A percentile compares a stretch with the other conserved stretches of the same genome.
phyloP scores from a whole-genome alignment of 805 yeast species.

The Candida awuae region DNA sequence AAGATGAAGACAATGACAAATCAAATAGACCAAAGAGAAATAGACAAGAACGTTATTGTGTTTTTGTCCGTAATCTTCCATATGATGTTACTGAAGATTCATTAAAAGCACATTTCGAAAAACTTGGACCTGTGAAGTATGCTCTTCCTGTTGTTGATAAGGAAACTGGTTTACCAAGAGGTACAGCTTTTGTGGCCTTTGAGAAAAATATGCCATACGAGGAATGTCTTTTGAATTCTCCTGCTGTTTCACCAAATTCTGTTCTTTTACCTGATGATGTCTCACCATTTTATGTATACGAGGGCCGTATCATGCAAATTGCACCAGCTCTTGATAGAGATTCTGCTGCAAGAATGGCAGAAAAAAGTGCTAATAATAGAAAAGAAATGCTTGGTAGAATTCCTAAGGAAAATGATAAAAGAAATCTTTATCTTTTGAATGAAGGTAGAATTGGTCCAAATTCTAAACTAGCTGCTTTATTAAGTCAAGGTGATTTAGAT shows the following conservation, averaged over 20 bases:
- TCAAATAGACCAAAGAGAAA: constrained; percentile 37
- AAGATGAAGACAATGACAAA: constrained; percentile 30
- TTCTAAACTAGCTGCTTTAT: constrained; percentile 65
- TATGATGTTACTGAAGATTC: constrained; percentile 85
- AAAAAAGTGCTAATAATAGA: constrained; percentile 64
- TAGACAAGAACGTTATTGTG: constrained; percentile 59
- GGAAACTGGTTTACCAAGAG: constrained; percentile 78
- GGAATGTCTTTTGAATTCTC: constrained; percentile 70
- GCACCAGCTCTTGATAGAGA: constrained; percentile 81
- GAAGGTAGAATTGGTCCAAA: constrained; percentile 86
- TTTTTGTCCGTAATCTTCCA: constrained; percentile 89
- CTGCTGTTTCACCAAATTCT: constrained; percentile 51
- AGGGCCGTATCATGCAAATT: constrained; percentile 83
- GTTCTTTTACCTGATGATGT: constrained; percentile 88
- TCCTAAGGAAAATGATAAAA: constrained; percentile 70
- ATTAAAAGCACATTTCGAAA: constrained; percentile 65
- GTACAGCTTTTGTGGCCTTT: constrained; percentile 94
- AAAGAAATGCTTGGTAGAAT: constrained; percentile 72
- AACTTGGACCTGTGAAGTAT: constrained; percentile 82
- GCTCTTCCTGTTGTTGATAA: constrained; percentile 90
- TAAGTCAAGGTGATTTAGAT: constrained; percentile 70
- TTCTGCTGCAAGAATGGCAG: constrained; percentile 67
- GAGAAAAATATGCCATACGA: constrained; percentile 49
- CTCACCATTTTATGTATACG: constrained; percentile 78
- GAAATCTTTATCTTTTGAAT: constrained; percentile 78